A percentile compares a stretch with the other conserved stretches of the same genome.
Evolutionary conservation across 1,284 basidiomycete genomes (phyloP).

Genomic region (Rhodofomes roseus): DNA sequence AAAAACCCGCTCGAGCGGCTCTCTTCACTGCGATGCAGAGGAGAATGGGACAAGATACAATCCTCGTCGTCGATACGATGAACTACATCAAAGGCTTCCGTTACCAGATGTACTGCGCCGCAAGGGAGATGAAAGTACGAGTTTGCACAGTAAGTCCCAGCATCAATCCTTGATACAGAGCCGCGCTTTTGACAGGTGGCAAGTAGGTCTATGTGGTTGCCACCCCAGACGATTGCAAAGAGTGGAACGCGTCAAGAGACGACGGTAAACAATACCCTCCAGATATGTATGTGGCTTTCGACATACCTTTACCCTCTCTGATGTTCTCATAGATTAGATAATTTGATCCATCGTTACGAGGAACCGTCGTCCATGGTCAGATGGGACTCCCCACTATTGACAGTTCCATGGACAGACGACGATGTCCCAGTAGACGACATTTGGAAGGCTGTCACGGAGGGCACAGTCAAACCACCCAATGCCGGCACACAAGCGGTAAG

Average conservation of each 20-base stretch:
- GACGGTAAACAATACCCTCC: slow-evolving; percentile 55
- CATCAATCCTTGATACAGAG: background rate
- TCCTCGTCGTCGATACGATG: slow-evolving; percentile 87
- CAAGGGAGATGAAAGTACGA: slow-evolving; percentile 82
- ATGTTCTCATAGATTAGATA: slow-evolving; percentile 65
- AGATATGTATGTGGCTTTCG: slow-evolving; percentile 61
- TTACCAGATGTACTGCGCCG: slow-evolving; percentile 97
- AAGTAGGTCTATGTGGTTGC: slow-evolving; percentile 76
- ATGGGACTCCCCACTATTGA: slow-evolving; percentile 96
- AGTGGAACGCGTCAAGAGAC: slow-evolving; percentile 66
- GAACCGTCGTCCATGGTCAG: slow-evolving; percentile 96
- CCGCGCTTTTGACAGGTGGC: slow-evolving; percentile 1
- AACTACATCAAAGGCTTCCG: slow-evolving; percentile 98
- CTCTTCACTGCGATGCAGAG: slow-evolving; percentile 88
- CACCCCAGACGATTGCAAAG: slow-evolving; percentile 71
- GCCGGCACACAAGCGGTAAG: slow-evolving; percentile 76
- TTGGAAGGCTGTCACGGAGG: slow-evolving; percentile 80
- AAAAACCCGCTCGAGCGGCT: slow-evolving; percentile 86
- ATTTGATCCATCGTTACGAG: slow-evolving; percentile 87
- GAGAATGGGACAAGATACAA: slow-evolving; percentile 64
- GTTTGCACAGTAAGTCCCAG: slow-evolving; percentile 76
- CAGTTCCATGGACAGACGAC: slow-evolving; percentile 73
- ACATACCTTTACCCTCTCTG: background rate
- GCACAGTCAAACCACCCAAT: slow-evolving; percentile 83
- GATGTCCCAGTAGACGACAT: slow-evolving; percentile 70